These are phyloP conservation scores for Byssochlamys sp. DNA, from an alignment of 2,329 filamentous ascomycete genomes.

Conservation along the genomic window DNA sequence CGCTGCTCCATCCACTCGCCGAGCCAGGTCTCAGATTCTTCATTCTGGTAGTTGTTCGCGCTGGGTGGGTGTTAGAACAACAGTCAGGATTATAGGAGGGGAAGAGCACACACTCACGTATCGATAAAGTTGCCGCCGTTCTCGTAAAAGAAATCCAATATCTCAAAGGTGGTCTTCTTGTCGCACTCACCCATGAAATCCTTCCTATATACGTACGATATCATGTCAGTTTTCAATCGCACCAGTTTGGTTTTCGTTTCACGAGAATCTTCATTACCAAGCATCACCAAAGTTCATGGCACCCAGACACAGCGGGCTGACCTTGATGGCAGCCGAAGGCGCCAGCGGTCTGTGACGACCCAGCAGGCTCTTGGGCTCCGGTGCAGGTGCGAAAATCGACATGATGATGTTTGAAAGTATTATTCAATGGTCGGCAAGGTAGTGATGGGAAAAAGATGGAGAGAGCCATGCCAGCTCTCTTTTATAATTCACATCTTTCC, in stretches of 20 bases:
- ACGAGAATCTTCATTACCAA: conserved; percentile 23
- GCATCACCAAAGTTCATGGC: conserved; percentile 47
- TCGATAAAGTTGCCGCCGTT: conserved; percentile 48
- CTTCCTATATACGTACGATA: conserved; percentile 7
- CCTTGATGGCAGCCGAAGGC: conserved; percentile 42
- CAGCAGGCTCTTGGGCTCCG: conserved; percentile 21
- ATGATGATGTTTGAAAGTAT: background rate
- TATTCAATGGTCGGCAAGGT: too few relatives aligned
- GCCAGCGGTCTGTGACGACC: conserved; percentile 46
- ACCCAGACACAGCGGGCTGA: conserved; percentile 46
- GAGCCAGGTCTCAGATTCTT: conserved; percentile 42
- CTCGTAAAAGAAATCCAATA: conserved; percentile 43
- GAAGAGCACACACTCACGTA: conserved; percentile 21
- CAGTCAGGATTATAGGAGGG: background rate
- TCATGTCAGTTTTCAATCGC: background rate
- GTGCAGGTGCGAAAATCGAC: background rate
- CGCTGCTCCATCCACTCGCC: conserved; percentile 44
- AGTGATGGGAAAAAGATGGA: too few relatives aligned
- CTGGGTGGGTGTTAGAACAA: conserved; percentile 5
- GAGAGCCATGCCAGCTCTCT: background rate
- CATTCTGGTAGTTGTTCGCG: conserved; percentile 42
- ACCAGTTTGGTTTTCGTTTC: background rate
- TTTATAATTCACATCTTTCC: background rate
- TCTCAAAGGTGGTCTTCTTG: conserved; percentile 40
- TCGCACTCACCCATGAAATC: conserved; percentile 32